Evolutionary conservation across 2,329 filamentous ascomycete species (phyloP).

Genomic region (Pseudopithomyces maydicus): DNA sequence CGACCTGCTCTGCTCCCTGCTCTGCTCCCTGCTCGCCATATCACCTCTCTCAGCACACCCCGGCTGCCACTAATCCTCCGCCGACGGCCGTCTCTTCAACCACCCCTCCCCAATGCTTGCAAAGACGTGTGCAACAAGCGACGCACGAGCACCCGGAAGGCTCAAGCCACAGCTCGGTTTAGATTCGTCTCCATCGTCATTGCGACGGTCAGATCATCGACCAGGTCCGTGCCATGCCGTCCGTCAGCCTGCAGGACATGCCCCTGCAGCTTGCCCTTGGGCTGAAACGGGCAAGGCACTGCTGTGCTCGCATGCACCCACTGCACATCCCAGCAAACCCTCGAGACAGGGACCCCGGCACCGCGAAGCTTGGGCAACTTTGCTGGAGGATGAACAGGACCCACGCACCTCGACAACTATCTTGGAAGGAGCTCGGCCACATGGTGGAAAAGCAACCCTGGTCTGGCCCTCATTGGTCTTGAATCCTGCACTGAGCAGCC

Average conservation of each 20-base stretch:
- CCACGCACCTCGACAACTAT: conserved; percentile 22
- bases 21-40: background rate
- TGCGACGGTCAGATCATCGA: conserved; percentile 21
- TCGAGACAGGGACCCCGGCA: conserved; percentile 17
- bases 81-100: background rate
- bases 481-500: conserved; percentile 34
- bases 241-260: conserved; percentile 35
- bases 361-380: conserved; percentile 19
- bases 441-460: conserved; percentile 23
- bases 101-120: background rate
- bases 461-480: conserved; percentile 21
- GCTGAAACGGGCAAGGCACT: conserved; percentile 37
- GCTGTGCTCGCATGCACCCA: conserved; percentile 25
- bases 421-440: conserved; percentile 24
- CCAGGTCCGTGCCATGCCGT: conserved; percentile 18
- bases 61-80: background rate
- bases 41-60: conserved; percentile 1
- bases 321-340: conserved; percentile 20
- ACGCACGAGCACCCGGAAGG: conserved; percentile 22
- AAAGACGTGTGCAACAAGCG: conserved; percentile 22
- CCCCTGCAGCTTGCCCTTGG: conserved; percentile 28
- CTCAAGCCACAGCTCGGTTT: conserved; percentile 30
- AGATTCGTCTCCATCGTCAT: conserved; percentile 21
- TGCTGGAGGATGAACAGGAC: conserved; percentile 16
- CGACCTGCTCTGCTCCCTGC: background rate